Percentiles rank a stretch among this genome's conserved stretches.
phyloP scores from a whole-genome alignment of 202 grass and related monocot genomes.

The Cymbopogon flexuosus region DNA sequence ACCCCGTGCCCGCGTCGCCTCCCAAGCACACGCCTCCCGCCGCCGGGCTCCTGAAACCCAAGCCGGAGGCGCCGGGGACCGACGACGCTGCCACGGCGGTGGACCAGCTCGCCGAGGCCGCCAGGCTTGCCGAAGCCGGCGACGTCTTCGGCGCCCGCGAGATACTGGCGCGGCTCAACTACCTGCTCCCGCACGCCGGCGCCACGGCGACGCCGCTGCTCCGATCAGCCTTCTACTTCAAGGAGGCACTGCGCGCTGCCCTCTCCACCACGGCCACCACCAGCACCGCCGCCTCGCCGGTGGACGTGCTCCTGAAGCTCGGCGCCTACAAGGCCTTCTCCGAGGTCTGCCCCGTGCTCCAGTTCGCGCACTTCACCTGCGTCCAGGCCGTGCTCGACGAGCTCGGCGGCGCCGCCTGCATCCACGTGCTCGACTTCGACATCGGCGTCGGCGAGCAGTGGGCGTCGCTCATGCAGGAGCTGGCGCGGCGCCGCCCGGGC shows the following conservation, averaged over 20 bases:
- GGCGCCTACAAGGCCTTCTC: conserved; percentile 67
- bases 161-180: conserved; percentile 86
- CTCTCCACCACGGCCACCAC: conserved; percentile 22
- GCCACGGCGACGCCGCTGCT: conserved; percentile 45
- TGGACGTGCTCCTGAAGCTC: conserved; percentile 62
- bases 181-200: conserved; percentile 44
- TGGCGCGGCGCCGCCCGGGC: conserved; percentile 41
- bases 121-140: conserved; percentile 54
- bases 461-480: conserved; percentile 74
- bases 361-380: conserved; percentile 72
- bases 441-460: conserved; percentile 67
- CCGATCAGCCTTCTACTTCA: conserved; percentile 71
- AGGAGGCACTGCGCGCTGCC: conserved; percentile 54
- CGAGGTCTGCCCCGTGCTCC: conserved; percentile 61
- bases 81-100: conserved; percentile 32
- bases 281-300: neutral
- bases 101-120: conserved; percentile 64
- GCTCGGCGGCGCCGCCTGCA: conserved; percentile 41
- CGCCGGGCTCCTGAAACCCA: conserved; percentile 25
- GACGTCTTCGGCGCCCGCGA: conserved; percentile 50
- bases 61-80: conserved; percentile 28
- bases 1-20: no score
- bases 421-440: conserved; percentile 74
- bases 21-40: no score
- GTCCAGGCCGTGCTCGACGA: conserved; percentile 71